Conservation (phyloP, 2,329 filamentous ascomycete genomes). For the Cordyceps cateniannulata region DNA sequence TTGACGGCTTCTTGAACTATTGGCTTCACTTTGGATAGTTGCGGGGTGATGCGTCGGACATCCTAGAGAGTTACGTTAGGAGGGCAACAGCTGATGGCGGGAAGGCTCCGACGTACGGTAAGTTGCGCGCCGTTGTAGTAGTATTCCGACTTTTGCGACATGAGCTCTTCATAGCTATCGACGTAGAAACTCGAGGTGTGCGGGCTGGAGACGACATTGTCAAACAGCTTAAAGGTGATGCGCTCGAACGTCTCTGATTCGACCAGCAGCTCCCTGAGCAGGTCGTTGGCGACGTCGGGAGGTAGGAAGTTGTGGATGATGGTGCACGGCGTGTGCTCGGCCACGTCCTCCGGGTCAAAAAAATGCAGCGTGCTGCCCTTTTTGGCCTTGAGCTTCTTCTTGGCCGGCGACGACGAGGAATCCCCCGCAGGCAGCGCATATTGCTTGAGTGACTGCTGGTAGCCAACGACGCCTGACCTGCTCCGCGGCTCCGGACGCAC, state of each 20-base stretch:
- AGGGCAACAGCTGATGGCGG: not conserved
- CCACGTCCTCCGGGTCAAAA: slow-evolving; percentile 74
- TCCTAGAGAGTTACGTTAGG: slow-evolving; percentile 40
- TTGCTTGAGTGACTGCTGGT: slow-evolving; percentile 57
- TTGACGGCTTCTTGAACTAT: slow-evolving; percentile 74
- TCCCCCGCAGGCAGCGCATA: slow-evolving; percentile 31
- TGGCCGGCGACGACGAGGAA: slow-evolving; percentile 20
- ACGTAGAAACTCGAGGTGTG: slow-evolving; percentile 84
- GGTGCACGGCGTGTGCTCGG: slow-evolving; percentile 79
- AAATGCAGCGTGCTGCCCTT: slow-evolving; percentile 80
- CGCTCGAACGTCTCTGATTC: slow-evolving; percentile 67
- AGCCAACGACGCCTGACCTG: slow-evolving; percentile 36
- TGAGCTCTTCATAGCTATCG: slow-evolving; percentile 62
- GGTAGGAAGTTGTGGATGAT: slow-evolving; percentile 90
- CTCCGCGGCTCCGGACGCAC: slow-evolving; percentile 22
- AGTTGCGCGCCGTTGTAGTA: slow-evolving; percentile 75
- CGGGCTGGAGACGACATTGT: slow-evolving; percentile 76
- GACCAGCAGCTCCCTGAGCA: slow-evolving; percentile 68
- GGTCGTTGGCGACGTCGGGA: slow-evolving; percentile 58
- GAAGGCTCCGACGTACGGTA: slow-evolving; percentile 35
- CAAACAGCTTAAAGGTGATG: slow-evolving; percentile 78
- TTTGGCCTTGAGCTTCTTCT: slow-evolving; percentile 54
- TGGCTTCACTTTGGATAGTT: slow-evolving; percentile 62
- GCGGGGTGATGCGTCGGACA: slow-evolving; percentile 68
- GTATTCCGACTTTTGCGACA: slow-evolving; percentile 69